Percentiles rank a stretch among this genome's conserved stretches.
These are phyloP conservation scores for Pseudonitzschia multiseries DNA, from an alignment of 108 stramenopile genomes.

Conservation along the genomic window DNA sequence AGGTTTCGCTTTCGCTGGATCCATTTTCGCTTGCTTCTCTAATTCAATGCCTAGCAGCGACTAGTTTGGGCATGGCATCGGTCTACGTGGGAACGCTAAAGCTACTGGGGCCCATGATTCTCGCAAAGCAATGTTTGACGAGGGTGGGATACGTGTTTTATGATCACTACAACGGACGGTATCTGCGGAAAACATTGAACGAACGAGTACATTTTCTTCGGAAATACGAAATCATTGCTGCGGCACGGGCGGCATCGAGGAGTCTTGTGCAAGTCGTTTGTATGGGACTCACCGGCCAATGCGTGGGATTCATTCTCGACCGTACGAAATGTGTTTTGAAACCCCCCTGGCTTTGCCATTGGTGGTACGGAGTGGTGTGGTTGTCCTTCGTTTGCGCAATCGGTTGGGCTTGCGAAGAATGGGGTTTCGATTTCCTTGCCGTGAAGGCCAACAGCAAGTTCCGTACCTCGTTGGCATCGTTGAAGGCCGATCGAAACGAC, in stretches of 20 bases:
- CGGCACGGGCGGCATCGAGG: constrained; percentile 45
- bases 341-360: constrained; percentile 35
- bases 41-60: neutral
- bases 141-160: constrained; percentile 18
- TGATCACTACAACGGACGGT: constrained; percentile 64
- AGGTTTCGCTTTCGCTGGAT: constrained; percentile 28
- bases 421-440: neutral
- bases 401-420: constrained; percentile 12
- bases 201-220: constrained; percentile 44
- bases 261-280: constrained; percentile 45
- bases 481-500: neutral
- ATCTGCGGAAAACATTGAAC: constrained; percentile 52
- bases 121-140: constrained; percentile 35
- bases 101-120: constrained; percentile 46
- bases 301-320: constrained; percentile 38
- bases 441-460: neutral
- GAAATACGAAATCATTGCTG: constrained; percentile 66
- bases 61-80: neutral
- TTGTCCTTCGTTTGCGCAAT: constrained; percentile 39
- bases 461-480: neutral
- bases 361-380: constrained; percentile 67
- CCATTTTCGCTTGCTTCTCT: constrained; percentile 21
- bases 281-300: constrained; percentile 33
- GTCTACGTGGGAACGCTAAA: constrained; percentile 40
- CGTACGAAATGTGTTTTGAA: constrained; percentile 29